A percentile compares a stretch with the other conserved stretches of the same genome.
Conservation (phyloP, 2,329 filamentous ascomycete species). For the Microascus cirrosus region DNA sequence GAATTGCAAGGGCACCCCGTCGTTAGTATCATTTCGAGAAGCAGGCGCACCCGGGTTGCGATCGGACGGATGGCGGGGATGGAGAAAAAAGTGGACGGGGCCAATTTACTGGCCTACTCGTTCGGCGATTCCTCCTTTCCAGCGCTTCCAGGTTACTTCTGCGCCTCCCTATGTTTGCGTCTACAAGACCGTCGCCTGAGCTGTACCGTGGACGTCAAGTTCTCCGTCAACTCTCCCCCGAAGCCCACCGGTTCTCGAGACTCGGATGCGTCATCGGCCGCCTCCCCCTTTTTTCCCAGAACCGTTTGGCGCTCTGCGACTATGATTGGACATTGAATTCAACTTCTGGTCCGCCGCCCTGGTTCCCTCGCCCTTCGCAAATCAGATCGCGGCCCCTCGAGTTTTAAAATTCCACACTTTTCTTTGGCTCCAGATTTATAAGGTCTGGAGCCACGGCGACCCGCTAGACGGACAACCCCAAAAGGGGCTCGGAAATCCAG, state of each 20-base stretch:
- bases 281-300: background rate
- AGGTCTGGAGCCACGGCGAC: background rate
- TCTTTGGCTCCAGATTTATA: background rate
- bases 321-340: background rate
- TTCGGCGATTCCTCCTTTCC: too few species aligned
- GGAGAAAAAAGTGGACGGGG: background rate
- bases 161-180: too few species aligned
- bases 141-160: too few species aligned
- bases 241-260: background rate
- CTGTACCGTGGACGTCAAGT: too few species aligned
- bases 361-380: background rate
- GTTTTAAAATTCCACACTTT: background rate
- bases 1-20: too few species aligned
- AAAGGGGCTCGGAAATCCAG: background rate
- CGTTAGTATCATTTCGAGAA: background rate
- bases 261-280: background rate
- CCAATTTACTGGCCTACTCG: background rate
- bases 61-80: background rate
- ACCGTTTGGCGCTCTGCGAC: background rate
- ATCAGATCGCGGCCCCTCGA: background rate
- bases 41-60: background rate
- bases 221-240: background rate
- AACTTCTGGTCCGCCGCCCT: background rate
- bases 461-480: background rate
- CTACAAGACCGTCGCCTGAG: too few species aligned